Conservation (phyloP, 805 yeast genomes). For the Pichia ethanolica region DNA sequence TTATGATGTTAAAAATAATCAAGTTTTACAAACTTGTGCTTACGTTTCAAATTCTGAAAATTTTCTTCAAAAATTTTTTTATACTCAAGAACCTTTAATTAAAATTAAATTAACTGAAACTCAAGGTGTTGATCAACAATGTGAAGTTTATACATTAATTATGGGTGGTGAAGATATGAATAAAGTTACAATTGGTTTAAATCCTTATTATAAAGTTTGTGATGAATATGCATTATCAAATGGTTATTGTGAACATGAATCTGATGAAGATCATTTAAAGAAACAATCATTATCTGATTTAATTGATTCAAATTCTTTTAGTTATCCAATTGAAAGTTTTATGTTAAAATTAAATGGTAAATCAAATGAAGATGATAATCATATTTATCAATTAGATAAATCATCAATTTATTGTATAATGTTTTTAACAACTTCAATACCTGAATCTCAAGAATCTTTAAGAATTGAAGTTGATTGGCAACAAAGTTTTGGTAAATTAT, state of each 20-base stretch:
- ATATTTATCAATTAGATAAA: conserved; percentile 13
- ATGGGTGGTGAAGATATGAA: conserved; percentile 21
- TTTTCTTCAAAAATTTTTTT: conserved; percentile 1
- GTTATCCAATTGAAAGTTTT: conserved; percentile 15
- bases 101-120: conserved; percentile 13
- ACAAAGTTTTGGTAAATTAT: conserved; percentile 26
- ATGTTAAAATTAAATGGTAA: conserved; percentile 4
- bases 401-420: conserved; percentile 24
- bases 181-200: conserved; percentile 18
- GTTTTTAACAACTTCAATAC: conserved; percentile 15
- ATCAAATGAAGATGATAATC: background rate
- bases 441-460: conserved; percentile 4
- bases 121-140: conserved; percentile 1
- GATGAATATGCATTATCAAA: conserved; percentile 22
- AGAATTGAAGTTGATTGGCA: conserved; percentile 23
- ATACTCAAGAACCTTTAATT: conserved; percentile 5
- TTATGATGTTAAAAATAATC: conserved; percentile 16
- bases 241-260: conserved; percentile 18
- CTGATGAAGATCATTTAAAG: conserved; percentile 10
- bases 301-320: conserved; percentile 12
- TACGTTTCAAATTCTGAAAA: conserved; percentile 22
- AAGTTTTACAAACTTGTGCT: conserved; percentile 26
- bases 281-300: conserved; percentile 14
- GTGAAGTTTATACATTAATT: conserved; percentile 17
- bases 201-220: conserved; percentile 24